Percentiles rank a stretch among this genome's conserved stretches.
Conservation (phyloP, 345 rosid species). For the Eucalyptus sp. region DNA sequence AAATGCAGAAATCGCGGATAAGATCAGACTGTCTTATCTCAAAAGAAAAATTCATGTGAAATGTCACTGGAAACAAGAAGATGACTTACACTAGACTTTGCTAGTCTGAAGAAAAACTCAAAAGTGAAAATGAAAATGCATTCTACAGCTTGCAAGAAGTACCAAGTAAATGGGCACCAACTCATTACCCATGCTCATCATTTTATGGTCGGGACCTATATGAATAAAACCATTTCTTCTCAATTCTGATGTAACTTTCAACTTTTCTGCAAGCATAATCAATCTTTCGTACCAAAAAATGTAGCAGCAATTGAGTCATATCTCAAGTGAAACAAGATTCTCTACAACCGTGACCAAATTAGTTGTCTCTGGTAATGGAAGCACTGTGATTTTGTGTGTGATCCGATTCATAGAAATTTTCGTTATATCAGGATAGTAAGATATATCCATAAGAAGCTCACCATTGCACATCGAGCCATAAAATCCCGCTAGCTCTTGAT, state of each 20-base stretch:
- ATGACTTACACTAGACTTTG: not conserved
- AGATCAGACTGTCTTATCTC: not conserved
- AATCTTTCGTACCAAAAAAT: not conserved
- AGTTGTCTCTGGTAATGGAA: fast-evolving
- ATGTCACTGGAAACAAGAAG: not conserved
- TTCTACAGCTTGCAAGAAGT: too few relatives aligned
- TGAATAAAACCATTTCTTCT: too few relatives aligned
- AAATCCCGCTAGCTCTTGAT: fast-evolving
- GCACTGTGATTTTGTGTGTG: fast-evolving
- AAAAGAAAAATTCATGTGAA: not conserved
- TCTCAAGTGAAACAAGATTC: not conserved
- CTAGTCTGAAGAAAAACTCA: not conserved
- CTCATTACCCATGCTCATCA: too few relatives aligned
- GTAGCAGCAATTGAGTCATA: not conserved
- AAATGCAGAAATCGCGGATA: not conserved
- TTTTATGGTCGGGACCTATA: too few relatives aligned
- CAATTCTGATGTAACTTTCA: not conserved
- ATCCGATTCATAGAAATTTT: too few relatives aligned
- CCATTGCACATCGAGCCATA: not conserved
- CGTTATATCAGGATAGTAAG: too few relatives aligned
- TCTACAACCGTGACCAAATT: fast-evolving
- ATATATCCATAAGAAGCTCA: not conserved
- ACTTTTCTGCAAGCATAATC: not conserved
- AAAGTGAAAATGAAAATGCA: not conserved
- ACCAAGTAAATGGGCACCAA: too few relatives aligned